A percentile compares a stretch with the other conserved stretches of the same genome.
Conservation (phyloP, 1,284 basidiomycete genomes). For the Cutaneotrichosporon curvatum region DNA sequence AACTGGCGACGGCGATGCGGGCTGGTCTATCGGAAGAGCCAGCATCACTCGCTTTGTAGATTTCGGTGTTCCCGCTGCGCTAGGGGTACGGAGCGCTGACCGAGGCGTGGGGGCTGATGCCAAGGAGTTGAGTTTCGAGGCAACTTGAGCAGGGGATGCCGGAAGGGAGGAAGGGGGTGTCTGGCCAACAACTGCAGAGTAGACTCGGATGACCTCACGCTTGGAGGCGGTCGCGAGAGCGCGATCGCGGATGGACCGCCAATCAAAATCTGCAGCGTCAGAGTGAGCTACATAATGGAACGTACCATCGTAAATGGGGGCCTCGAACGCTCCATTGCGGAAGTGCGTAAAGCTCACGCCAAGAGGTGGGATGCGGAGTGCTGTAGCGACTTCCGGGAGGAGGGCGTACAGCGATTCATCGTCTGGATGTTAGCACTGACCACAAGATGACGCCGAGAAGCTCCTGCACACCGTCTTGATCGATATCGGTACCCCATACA, state of each 20-base stretch:
- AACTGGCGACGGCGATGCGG: conserved; percentile 1
- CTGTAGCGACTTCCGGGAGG: conserved; percentile 8
- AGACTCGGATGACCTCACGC: conserved; percentile 14
- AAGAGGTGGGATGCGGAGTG: conserved; percentile 10
- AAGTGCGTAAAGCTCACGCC: conserved; percentile 23
- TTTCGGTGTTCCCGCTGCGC: conserved; percentile 2
- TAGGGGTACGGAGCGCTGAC: conserved; percentile 7
- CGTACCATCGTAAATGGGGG: conserved; percentile 31
- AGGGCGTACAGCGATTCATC: conserved; percentile 9
- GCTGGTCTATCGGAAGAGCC: conserved; percentile 6
- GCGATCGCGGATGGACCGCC: conserved; percentile 22
- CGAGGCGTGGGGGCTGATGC: conserved; percentile 3
- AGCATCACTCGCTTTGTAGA: conserved; percentile 11
- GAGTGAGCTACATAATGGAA: background rate
- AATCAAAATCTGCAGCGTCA: conserved; percentile 26
- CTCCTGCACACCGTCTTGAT: too few relatives aligned
- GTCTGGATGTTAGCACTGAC: conserved; percentile 5
- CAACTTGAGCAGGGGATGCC: background rate
- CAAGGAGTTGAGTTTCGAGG: background rate
- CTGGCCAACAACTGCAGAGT: conserved; percentile 11
- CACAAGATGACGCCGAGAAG: too few relatives aligned
- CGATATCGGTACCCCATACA: too few relatives aligned
- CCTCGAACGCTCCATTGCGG: conserved; percentile 23
- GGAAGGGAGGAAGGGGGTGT: background rate
- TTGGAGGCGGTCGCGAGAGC: conserved; percentile 16